A percentile compares a stretch with the other conserved stretches of the same genome.
Evolutionary conservation across 129 eudicot species (phyloP).

Genomic region (Flaveria sonorensis): DNA sequence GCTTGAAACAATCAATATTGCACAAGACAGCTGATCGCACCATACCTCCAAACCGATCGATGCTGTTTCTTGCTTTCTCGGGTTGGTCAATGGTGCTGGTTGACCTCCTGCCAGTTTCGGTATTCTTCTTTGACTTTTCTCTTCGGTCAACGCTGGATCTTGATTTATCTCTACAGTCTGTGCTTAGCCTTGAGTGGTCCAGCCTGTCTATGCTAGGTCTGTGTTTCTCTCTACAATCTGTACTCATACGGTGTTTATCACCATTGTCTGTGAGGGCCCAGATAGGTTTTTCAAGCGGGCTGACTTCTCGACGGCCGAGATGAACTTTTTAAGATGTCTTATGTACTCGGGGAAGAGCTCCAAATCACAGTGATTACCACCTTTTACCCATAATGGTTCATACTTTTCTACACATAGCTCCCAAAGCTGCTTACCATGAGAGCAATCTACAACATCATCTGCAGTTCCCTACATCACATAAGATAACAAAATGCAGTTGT

Average conservation of each 20-base stretch:
- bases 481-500: neutral
- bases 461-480: conserved; percentile 68
- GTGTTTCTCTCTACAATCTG: conserved; percentile 62
- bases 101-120: conserved; percentile 59
- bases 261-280: conserved; percentile 37
- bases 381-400: conserved; percentile 91
- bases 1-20: conserved; percentile 93
- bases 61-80: conserved; percentile 85
- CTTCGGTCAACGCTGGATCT: conserved; percentile 56
- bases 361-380: conserved; percentile 92
- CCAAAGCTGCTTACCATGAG: conserved; percentile 94
- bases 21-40: conserved; percentile 83
- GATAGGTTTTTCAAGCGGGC: conserved; percentile 48
- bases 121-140: conserved; percentile 62
- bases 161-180: conserved; percentile 65
- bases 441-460: conserved; percentile 94
- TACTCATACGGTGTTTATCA: conserved; percentile 57
- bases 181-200: conserved; percentile 61
- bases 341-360: conserved; percentile 90
- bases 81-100: conserved; percentile 48
- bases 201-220: conserved; percentile 61
- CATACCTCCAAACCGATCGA: conserved; percentile 96
- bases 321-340: conserved; percentile 79
- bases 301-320: conserved; percentile 73
- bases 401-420: conserved; percentile 87